Percentiles rank a stretch among this genome's conserved stretches.
Conservation (phyloP, 164 flowering plant genomes). For the Hamamelis virginiana region DNA sequence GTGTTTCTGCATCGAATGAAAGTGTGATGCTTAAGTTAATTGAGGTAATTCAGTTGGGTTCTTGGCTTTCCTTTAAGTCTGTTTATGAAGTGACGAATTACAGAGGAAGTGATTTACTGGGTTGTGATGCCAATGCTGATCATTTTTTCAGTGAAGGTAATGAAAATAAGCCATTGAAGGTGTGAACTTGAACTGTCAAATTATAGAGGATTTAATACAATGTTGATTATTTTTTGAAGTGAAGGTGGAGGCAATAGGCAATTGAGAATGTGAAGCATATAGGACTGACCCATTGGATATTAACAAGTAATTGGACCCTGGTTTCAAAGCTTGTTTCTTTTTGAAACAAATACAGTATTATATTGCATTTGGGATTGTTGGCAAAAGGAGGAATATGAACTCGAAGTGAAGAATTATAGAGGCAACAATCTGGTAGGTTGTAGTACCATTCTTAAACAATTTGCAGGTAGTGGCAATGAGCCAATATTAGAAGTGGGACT, state of each 20-base stretch:
- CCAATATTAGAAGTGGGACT: too few species aligned
- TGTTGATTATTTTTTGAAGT: too few species aligned
- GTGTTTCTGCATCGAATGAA: slow-evolving; percentile 21
- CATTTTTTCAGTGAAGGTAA: neutral
- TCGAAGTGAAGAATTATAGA: too few species aligned
- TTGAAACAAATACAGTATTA: too few species aligned
- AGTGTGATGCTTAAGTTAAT: neutral
- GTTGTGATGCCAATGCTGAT: slow-evolving; percentile 11
- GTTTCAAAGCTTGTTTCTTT: too few species aligned
- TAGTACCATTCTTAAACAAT: too few species aligned
- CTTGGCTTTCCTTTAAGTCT: neutral
- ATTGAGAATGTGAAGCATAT: neutral
- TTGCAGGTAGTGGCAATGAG: too few species aligned
- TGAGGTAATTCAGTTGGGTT: neutral
- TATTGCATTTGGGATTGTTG: neutral
- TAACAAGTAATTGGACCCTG: too few species aligned
- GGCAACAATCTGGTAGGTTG: too few species aligned
- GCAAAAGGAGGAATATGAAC: neutral
- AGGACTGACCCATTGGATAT: too few species aligned
- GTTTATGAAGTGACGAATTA: slow-evolving; percentile 20
- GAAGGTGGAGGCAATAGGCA: too few species aligned
- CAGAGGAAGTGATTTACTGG: slow-evolving; percentile 35
- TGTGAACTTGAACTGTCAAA: neutral
- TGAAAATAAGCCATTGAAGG: neutral
- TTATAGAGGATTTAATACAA: too few species aligned